Conservation (phyloP, 2,329 filamentous ascomycete genomes). For the Aspergillus sp. region DNA sequence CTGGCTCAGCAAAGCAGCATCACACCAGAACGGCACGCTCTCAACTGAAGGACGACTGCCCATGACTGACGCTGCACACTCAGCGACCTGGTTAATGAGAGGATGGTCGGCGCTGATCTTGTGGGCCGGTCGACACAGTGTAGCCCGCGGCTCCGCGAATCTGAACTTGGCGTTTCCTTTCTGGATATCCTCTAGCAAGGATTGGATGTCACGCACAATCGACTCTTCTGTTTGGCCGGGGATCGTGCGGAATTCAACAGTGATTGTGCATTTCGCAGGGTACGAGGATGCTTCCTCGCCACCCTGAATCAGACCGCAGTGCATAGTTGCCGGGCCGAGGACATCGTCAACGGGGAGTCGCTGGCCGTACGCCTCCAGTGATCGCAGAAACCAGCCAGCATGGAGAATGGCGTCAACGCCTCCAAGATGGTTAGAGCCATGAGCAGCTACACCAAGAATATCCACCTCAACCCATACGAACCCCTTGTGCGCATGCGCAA, state of each 20-base stretch:
- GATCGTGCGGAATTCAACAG: constrained; percentile 52
- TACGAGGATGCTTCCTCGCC: constrained; percentile 56
- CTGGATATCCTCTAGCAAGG: constrained; percentile 36
- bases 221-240: constrained; percentile 42
- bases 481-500: constrained; percentile 50
- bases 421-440: constrained; percentile 39
- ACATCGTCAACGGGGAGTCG: constrained; percentile 35
- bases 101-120: constrained; percentile 43
- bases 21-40: constrained; percentile 49
- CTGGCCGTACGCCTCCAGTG: constrained; percentile 46
- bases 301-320: constrained; percentile 51
- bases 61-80: constrained; percentile 28
- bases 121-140: constrained; percentile 46
- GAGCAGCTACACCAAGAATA: constrained; percentile 36
- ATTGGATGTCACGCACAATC: constrained; percentile 40
- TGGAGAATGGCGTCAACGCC: constrained; percentile 54
- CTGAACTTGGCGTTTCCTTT: constrained; percentile 39
- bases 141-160: constrained; percentile 40
- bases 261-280: constrained; percentile 50
- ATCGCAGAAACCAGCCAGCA: constrained; percentile 49
- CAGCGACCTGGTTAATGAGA: constrained; percentile 37
- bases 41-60: constrained; percentile 26
- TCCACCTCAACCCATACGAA: constrained; percentile 43
- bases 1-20: constrained; percentile 50
- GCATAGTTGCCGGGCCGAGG: constrained; percentile 45